Conservation (phyloP, 805 yeast species). For the Cyberlindnera japonica region DNA sequence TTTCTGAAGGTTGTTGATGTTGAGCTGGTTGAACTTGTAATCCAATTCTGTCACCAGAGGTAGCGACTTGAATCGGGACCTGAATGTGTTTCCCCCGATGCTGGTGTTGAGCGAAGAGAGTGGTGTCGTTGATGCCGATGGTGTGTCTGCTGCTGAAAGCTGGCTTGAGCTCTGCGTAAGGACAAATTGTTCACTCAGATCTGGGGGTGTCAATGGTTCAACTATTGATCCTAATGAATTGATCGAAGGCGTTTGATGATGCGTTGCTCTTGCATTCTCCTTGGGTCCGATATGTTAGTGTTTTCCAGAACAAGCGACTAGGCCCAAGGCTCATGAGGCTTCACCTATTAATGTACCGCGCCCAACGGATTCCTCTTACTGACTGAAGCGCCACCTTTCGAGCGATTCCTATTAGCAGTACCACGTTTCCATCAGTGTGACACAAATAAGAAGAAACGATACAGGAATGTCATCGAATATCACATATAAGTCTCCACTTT, state of each 20-base stretch:
- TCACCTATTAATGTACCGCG: too few relatives aligned
- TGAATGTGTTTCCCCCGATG: slow-evolving; percentile 26
- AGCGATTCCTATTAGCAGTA: too few relatives aligned
- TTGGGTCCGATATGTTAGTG: slow-evolving; percentile 12
- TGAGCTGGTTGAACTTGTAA: slow-evolving; percentile 27
- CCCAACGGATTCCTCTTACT: too few relatives aligned
- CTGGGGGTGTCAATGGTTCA: slow-evolving; percentile 54
- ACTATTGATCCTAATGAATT: slow-evolving; percentile 42
- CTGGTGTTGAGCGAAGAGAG: slow-evolving; percentile 20
- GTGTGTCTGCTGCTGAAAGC: slow-evolving; percentile 12
- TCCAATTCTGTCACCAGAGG: slow-evolving; percentile 35
- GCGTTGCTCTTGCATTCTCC: slow-evolving; percentile 21
- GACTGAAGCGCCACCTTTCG: too few relatives aligned
- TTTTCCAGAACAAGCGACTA: too few relatives aligned
- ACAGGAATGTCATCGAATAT: too few relatives aligned
- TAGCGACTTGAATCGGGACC: slow-evolving; percentile 30
- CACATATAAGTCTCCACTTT: too few relatives aligned
- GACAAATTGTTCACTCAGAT: slow-evolving; percentile 23
- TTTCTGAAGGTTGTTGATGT: slow-evolving; percentile 23
- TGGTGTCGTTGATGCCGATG: slow-evolving; percentile 18
- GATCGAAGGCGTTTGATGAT: slow-evolving; percentile 26
- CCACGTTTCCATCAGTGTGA: too few relatives aligned
- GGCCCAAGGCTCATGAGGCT: too few relatives aligned
- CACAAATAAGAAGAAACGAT: too few relatives aligned
- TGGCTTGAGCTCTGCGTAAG: slow-evolving; percentile 20